A percentile compares a stretch with the other conserved stretches of the same genome.
Conservation (phyloP, 768 basidiomycete genomes). For the Mycena alexandri region DNA sequence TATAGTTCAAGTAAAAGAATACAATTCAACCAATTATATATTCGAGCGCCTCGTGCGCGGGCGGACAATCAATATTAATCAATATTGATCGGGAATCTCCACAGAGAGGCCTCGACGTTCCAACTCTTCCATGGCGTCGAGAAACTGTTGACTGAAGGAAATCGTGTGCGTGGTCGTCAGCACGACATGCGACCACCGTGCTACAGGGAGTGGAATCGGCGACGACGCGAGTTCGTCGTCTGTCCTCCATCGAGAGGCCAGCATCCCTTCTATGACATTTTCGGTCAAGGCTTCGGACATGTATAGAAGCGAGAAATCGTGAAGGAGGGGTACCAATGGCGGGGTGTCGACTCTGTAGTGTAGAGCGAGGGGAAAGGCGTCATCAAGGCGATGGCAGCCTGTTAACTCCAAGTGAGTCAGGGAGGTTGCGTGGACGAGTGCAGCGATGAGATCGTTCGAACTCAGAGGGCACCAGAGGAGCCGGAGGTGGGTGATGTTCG, state of each 20-base stretch:
- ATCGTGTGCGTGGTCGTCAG: too few relatives aligned
- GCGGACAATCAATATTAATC: too few relatives aligned
- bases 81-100: too few relatives aligned
- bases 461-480: background rate
- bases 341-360: background rate
- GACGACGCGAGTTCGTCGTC: background rate
- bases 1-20: too few relatives aligned
- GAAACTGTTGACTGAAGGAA: too few relatives aligned
- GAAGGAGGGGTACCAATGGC: background rate
- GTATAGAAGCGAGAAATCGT: background rate
- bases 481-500: background rate
- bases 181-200: background rate
- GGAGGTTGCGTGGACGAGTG: background rate
- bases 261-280: background rate
- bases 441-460: background rate
- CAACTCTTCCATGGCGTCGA: too few relatives aligned
- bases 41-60: too few relatives aligned
- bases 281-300: background rate
- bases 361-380: background rate
- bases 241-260: background rate
- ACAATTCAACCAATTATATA: too few relatives aligned
- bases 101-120: too few relatives aligned
- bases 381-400: background rate
- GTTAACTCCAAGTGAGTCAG: background rate
- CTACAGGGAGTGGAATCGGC: too few relatives aligned